Percentiles rank a stretch among this genome's conserved stretches.
Evolutionary conservation across 805 yeast species (phyloP).

Genomic region (Tetrapisispora namnaoensis): DNA sequence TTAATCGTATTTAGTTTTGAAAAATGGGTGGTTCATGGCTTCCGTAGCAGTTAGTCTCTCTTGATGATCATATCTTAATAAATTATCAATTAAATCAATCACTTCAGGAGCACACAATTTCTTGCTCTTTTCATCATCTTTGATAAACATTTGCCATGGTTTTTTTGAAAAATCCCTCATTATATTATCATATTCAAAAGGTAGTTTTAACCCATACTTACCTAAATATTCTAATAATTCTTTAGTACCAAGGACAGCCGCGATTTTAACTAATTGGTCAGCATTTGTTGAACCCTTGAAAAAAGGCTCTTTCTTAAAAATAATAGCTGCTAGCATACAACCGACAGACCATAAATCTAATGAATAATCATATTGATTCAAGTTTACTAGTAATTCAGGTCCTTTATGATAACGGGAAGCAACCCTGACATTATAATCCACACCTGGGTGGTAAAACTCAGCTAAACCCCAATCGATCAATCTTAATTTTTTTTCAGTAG

Average conservation of each 20-base stretch:
- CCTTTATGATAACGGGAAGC: slow-evolving; percentile 90
- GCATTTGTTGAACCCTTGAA: slow-evolving; percentile 88
- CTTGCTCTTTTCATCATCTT: slow-evolving; percentile 34
- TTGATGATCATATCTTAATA: slow-evolving; percentile 80
- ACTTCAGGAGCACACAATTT: slow-evolving; percentile 52
- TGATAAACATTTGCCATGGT: slow-evolving; percentile 57
- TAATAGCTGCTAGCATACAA: slow-evolving; percentile 82
- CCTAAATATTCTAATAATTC: slow-evolving; percentile 55
- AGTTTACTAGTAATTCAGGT: slow-evolving; percentile 78
- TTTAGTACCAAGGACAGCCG: slow-evolving; percentile 77
- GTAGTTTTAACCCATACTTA: slow-evolving; percentile 60
- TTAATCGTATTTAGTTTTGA: slow-evolving; percentile 8
- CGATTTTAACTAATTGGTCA: slow-evolving; percentile 86
- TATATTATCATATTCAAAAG: slow-evolving; percentile 68
- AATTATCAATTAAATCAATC: slow-evolving; percentile 69
- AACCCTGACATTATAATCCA: slow-evolving; percentile 83
- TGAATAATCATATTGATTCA: slow-evolving; percentile 78
- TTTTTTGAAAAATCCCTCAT: slow-evolving; percentile 57
- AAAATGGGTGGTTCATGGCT: slow-evolving; percentile 55
- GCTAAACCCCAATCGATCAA: slow-evolving; percentile 94
- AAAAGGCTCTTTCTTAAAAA: slow-evolving; percentile 83
- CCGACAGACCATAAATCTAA: slow-evolving; percentile 88
- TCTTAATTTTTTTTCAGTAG: slow-evolving; percentile 47
- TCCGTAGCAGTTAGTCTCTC: slow-evolving; percentile 82
- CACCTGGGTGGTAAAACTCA: slow-evolving; percentile 83